Conservation (phyloP, 202 grass and related monocot genomes). For the Schoenoplectus triqueter region DNA sequence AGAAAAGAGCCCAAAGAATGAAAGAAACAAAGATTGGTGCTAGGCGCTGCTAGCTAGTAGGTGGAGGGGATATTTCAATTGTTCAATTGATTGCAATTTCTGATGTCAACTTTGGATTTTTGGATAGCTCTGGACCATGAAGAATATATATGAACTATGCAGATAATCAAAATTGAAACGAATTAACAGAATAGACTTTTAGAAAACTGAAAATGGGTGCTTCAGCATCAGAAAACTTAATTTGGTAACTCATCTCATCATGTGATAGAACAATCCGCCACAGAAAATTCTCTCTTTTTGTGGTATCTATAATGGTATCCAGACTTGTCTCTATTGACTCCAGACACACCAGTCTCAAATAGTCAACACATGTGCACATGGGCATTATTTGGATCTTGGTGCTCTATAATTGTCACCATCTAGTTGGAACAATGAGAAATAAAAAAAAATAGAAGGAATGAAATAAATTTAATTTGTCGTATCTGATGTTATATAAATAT, state of each 20-base stretch:
- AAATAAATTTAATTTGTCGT: no score
- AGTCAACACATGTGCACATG: slow-evolving; percentile 24
- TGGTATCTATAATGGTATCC: not conserved
- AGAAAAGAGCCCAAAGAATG: not conserved
- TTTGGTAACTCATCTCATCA: not conserved
- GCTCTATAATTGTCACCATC: slow-evolving; percentile 24
- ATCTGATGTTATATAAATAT: no score
- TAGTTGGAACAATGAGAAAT: not conserved
- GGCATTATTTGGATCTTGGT: not conserved
- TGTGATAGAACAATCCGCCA: not conserved
- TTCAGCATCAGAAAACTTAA: not conserved
- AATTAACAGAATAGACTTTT: not conserved
- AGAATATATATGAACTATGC: not conserved
- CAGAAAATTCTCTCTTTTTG: not conserved
- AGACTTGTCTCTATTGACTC: slow-evolving; percentile 37
- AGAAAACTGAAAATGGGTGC: not conserved
- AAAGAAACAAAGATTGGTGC: slow-evolving; percentile 33
- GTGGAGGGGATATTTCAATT: slow-evolving; percentile 36
- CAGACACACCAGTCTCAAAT: slow-evolving; percentile 3
- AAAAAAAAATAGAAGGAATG: not conserved
- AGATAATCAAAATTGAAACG: not conserved
- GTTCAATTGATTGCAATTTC: slow-evolving; percentile 36
- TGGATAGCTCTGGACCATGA: not conserved
- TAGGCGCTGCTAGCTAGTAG: slow-evolving; percentile 28
- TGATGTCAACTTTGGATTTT: slow-evolving; percentile 28